Base-by-base conservation (phyloP, 2,329 filamentous ascomycete genomes). In the Trichophyton rubrum region DNA sequence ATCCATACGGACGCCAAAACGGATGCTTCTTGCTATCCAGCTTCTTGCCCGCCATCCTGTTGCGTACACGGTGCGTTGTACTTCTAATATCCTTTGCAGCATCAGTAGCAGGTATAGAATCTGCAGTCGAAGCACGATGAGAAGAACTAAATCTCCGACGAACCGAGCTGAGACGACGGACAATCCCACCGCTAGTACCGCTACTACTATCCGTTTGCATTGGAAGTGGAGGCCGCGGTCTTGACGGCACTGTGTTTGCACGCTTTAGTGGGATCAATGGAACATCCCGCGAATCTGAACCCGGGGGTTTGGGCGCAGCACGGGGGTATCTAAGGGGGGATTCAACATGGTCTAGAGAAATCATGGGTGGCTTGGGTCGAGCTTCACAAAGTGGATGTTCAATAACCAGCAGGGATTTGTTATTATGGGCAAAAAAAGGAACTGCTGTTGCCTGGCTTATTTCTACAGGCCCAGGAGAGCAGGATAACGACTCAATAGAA, bases 361-460 rank as follows among this genome's bases (percentile, higher is more conserved):
- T 58, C 9, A 63, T 56, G n/a, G 56, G 56, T 49, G 30, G n/a
- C 9, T 59, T 57, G 15, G 64, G 66, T 41, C 67, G 69, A 8
- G 71, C 68, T 45, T 71, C 68, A 8, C 66, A 60, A 27, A 70
- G 68, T 55, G 69, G 64, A 53, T 70, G 68, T 65, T 86, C 80
- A n/a, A 86, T 80, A n/a, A 86, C 71, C n/a, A 85, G 73, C 3
- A 86, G 71, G 5, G 82, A 85, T 49, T 82, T 74, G 64, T 86
- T 86, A 69, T 83, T 83, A 70, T 86, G 84, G 1, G 83, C 79
- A 63, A 80, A 85, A 38, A 85, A 78, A 62, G 77, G 81, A 13
- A 86, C 77, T 9, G 81, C 82, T 47, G 77, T 83, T 8, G 83
- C 84, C 68, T 86, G 82, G 62, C 77, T 81, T 59, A 86, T 78